Conservation (phyloP, 73 alveolate species). For the Paramecium sonneborni region DNA sequence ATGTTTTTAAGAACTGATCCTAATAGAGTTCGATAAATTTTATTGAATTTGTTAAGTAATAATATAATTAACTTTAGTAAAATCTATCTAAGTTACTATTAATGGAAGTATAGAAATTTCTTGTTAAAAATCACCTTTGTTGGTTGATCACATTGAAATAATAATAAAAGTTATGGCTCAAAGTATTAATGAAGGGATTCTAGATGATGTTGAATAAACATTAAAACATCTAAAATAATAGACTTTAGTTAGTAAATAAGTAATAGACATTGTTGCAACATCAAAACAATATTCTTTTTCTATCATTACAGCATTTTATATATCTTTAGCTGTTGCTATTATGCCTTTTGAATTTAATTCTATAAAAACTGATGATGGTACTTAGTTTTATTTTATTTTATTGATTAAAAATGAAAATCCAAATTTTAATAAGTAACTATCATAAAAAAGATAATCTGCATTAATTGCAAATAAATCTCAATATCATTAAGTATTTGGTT, state of each 20-base stretch:
- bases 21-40: background rate
- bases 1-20: slow-evolving; percentile 40
- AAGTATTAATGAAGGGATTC: background rate
- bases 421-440: background rate
- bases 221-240: background rate
- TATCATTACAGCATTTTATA: background rate
- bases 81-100: background rate
- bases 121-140: background rate
- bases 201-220: background rate
- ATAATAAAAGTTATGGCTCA: background rate
- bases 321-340: background rate
- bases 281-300: background rate
- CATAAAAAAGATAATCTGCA: slow-evolving; percentile 6
- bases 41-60: background rate
- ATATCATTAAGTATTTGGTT: background rate
- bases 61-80: background rate
- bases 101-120: background rate
- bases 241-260: background rate
- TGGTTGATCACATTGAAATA: background rate
- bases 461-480: background rate
- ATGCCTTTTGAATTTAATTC: slow-evolving; percentile 39
- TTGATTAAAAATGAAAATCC: slow-evolving; percentile 27
- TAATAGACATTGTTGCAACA: background rate
- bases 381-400: background rate
- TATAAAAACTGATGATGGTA: background rate